Percentiles rank a stretch among this genome's conserved stretches.
These are phyloP conservation scores for barley (Hordeum vulgare) DNA, from an alignment of 176 grass and related monocot species.

Conservation along the genomic window MorexV3_pseudomolecules_assembly NC_058519.1:439144257-439144756, in stretches of 20 bases:
- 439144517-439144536: slow-evolving; percentile 92
- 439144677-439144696: too few species aligned
- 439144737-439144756: too few species aligned
- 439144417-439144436: background rate
- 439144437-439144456: background rate
- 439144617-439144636: too few species aligned
- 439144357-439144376: background rate
- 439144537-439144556: slow-evolving; percentile 65
- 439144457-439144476: slow-evolving; percentile 86
- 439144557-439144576: slow-evolving; percentile 82
- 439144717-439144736: too few species aligned
- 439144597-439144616: slow-evolving; percentile 96
- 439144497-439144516: slow-evolving; percentile 74
- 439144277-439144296: too few species aligned
- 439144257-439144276: background rate
- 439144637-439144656: too few species aligned
- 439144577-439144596: slow-evolving; percentile 88
- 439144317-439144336: background rate
- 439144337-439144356: background rate
- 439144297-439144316: too few species aligned
- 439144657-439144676: too few species aligned
- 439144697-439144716: too few species aligned
- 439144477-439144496: slow-evolving; percentile 93
- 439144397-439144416: background rate
- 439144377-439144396: background rate